Percentiles rank a stretch among this genome's conserved stretches.
Conservation (phyloP, 1,284 basidiomycete genomes). For the Vanrija pseudolonga region DNA sequence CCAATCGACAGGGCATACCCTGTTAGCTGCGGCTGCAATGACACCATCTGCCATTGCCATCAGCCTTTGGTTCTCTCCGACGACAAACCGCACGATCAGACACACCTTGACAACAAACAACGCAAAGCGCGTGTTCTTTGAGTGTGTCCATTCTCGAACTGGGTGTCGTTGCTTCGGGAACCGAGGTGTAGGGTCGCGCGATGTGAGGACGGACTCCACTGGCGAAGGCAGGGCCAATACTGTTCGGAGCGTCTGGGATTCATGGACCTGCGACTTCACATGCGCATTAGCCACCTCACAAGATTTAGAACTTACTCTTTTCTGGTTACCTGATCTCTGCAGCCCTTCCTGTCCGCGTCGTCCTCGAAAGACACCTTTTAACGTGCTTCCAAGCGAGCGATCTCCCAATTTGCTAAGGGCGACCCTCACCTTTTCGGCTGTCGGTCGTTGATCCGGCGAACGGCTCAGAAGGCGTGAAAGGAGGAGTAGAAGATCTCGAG, state of each 20-base stretch:
- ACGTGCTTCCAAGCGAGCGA: too few relatives aligned
- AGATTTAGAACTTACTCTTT: too few relatives aligned
- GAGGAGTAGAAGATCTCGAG: conserved; percentile 64
- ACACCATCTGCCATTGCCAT: conserved; percentile 14
- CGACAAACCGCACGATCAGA: not conserved
- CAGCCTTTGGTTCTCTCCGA: not conserved
- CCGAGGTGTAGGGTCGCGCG: too few relatives aligned
- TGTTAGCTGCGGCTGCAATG: conserved; percentile 19
- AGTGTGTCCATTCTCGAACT: not conserved
- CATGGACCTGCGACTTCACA: too few relatives aligned
- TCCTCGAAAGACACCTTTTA: too few relatives aligned
- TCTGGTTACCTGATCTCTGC: too few relatives aligned
- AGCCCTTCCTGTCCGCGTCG: too few relatives aligned
- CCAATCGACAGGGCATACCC: conserved; percentile 4
- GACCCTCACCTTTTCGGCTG: conserved; percentile 61
- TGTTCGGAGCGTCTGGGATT: not conserved
- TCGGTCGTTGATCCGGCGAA: conserved; percentile 60
- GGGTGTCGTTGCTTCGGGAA: too few relatives aligned
- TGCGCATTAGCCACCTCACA: too few relatives aligned
- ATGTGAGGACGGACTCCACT: too few relatives aligned
- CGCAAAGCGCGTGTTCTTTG: not conserved
- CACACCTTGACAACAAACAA: conserved; percentile 20
- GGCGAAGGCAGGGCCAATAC: conserved; percentile 23
- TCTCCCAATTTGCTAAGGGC: conserved; percentile 7
- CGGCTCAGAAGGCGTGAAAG: conserved; percentile 68